These are phyloP conservation scores for Fusarium musae DNA, from an alignment of 2,329 filamentous ascomycete genomes.

Conservation along the genomic window DNA sequence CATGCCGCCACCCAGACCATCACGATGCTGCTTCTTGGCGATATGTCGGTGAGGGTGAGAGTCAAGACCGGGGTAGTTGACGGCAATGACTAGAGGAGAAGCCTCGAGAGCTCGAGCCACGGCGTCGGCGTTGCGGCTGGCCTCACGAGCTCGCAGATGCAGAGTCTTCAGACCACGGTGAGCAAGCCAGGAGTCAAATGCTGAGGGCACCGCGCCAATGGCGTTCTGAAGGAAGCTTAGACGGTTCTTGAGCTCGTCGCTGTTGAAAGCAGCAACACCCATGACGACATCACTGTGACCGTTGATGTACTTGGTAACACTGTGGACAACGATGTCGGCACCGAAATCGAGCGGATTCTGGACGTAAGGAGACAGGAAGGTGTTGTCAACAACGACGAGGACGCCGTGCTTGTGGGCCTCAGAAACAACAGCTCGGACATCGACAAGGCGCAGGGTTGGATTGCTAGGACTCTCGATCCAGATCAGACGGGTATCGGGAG, in stretches of 20 bases:
- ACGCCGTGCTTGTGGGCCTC: conserved; percentile 89
- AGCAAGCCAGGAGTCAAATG: conserved; percentile 98
- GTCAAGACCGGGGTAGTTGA: conserved; percentile 94
- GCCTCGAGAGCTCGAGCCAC: conserved; percentile 82
- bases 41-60: conserved; percentile 89
- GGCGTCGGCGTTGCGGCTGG: conserved; percentile 80
- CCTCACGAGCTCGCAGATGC: conserved; percentile 89
- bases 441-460: conserved; percentile 90
- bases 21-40: conserved; percentile 89
- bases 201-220: conserved; percentile 91
- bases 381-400: conserved; percentile 98
- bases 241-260: conserved; percentile 77
- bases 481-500: conserved; percentile 88
- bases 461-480: conserved; percentile 97
- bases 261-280: conserved; percentile 97
- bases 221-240: conserved; percentile 96
- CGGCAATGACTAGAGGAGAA: conserved; percentile 83
- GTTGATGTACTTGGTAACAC: conserved; percentile 99
- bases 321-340: conserved; percentile 96
- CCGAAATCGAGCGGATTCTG: conserved; percentile 96
- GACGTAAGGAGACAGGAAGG: conserved; percentile 94
- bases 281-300: conserved; percentile 97
- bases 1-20: conserved; percentile 97
- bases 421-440: conserved; percentile 86
- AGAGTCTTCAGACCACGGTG: conserved; percentile 97